These are phyloP conservation scores for Cercospora nicotianae DNA, from an alignment of 2,329 filamentous ascomycete species.

Conservation along the genomic window DNA sequence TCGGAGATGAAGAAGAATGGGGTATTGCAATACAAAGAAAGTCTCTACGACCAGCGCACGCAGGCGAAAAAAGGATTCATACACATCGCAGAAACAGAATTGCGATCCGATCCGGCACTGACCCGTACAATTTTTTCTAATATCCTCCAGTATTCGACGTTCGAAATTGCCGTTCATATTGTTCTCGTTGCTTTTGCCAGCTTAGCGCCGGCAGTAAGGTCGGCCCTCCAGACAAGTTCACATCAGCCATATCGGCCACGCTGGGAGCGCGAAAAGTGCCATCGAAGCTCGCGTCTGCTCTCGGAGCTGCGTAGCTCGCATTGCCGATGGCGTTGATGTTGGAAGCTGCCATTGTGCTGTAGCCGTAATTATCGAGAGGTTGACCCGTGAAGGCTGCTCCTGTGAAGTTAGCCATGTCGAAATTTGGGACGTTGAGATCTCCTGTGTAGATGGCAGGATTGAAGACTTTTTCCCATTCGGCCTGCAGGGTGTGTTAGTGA, in stretches of 20 bases:
- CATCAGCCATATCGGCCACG: slow-evolving; percentile 11
- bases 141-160: not conserved
- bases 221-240: slow-evolving; percentile 5
- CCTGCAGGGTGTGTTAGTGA: slow-evolving; percentile 35
- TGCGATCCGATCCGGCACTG: not conserved
- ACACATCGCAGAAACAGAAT: not conserved
- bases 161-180: not conserved
- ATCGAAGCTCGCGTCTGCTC: not conserved
- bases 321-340: slow-evolving; percentile 16
- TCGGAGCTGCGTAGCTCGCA: not conserved
- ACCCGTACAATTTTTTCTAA: not conserved
- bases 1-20: too few species aligned
- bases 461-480: slow-evolving; percentile 51
- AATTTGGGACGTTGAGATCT: slow-evolving; percentile 38
- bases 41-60: not conserved
- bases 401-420: slow-evolving; percentile 38
- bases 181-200: slow-evolving; percentile 4
- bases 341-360: slow-evolving; percentile 17
- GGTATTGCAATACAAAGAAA: not conserved
- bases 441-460: slow-evolving; percentile 39
- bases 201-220: slow-evolving; percentile 6
- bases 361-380: slow-evolving; percentile 10
- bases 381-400: slow-evolving; percentile 19
- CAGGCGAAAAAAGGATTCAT: not conserved
- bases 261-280: not conserved